phyloP scores from a whole-genome alignment of 257 asterid genomes.

The Verbascum thapsus region DNA sequence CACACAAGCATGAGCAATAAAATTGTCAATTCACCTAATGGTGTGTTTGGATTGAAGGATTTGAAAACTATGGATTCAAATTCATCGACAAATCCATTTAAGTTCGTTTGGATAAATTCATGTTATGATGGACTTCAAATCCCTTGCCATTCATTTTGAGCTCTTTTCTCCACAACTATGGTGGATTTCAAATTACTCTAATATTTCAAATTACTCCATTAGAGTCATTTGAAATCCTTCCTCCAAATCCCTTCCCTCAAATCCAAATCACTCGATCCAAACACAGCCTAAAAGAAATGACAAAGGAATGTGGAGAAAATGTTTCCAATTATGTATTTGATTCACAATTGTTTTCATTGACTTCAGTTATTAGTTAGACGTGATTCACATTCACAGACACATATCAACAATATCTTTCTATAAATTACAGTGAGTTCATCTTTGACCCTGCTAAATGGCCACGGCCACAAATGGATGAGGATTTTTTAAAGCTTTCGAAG shows the following conservation, averaged over 20 bases:
- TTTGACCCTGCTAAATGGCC: conserved; percentile 88
- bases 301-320: not conserved
- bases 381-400: conserved; percentile 29
- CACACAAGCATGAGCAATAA: not conserved
- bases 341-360: not conserved
- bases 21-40: not conserved
- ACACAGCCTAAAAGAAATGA: conserved; percentile 18
- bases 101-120: too few species aligned
- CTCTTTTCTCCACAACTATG: too few species aligned
- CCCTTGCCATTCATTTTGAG: too few species aligned
- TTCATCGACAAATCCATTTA: too few species aligned
- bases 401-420: conserved; percentile 30
- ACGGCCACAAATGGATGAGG: conserved; percentile 74
- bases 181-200: too few species aligned
- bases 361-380: conserved; percentile 25
- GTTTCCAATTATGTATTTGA: not conserved
- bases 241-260: too few species aligned
- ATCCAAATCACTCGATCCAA: too few species aligned
- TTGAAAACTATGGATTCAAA: not conserved
- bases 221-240: too few species aligned
- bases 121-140: too few species aligned
- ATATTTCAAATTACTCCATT: too few species aligned
- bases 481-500: conserved; percentile 63
- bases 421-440: conserved; percentile 73
- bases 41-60: too few species aligned